Conservation (phyloP, 345 rosid species). For the Psidium guajava region DNA sequence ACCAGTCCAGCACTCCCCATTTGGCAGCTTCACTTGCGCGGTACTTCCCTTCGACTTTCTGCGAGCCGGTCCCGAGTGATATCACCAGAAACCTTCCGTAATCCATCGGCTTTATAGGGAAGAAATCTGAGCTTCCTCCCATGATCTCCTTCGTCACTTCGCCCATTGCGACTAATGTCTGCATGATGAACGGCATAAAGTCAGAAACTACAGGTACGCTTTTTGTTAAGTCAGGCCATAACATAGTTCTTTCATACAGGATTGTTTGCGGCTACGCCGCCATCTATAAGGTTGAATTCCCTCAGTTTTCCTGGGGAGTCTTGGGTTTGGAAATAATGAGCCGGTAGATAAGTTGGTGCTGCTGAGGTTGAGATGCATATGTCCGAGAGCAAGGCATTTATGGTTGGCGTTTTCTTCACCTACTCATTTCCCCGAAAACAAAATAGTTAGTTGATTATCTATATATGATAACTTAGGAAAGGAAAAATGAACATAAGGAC, state of each 20-base stretch:
- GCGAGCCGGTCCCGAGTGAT: constrained; percentile 17
- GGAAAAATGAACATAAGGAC: background rate
- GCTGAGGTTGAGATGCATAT: constrained; percentile 16
- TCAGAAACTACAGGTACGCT: background rate
- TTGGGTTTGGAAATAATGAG: constrained; percentile 9
- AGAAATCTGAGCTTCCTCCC: constrained; percentile 1
- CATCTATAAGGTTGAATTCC: constrained; percentile 20
- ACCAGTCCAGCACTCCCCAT: constrained; percentile 21
- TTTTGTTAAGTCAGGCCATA: background rate
- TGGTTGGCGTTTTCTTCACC: background rate
- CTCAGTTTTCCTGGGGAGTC: background rate
- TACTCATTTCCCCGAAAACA: background rate
- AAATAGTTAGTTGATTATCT: background rate
- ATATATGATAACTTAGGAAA: background rate
- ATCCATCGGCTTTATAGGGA: constrained; percentile 4
- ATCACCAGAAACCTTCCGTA: constrained; percentile 6
- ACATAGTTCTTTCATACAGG: constrained; percentile 2
- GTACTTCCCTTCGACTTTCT: constrained; percentile 5
- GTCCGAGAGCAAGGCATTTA: constrained; percentile 13
- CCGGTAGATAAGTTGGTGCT: constrained; percentile 20
- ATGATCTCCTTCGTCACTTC: constrained; percentile 11
- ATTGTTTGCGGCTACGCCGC: constrained; percentile 26
- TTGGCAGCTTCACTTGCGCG: constrained; percentile 14
- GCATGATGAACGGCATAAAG: background rate
- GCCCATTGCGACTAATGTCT: constrained; percentile 12